These are phyloP conservation scores for Fraxinus xanthoxyloides DNA, from an alignment of 305 asterid species.

Conservation along the genomic window DNA sequence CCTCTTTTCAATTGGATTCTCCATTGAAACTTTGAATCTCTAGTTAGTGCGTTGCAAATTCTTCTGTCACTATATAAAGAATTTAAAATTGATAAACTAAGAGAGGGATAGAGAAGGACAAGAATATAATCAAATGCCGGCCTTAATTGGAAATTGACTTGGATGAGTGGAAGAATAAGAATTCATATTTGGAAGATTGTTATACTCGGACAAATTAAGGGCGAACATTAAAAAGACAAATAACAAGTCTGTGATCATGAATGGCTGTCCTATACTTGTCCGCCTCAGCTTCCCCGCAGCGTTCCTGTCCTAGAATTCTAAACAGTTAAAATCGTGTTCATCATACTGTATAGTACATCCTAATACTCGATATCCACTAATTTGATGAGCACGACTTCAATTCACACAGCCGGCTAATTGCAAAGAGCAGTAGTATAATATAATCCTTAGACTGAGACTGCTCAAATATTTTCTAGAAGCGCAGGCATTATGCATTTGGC, in stretches of 20 bases:
- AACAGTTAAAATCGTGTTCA: not conserved
- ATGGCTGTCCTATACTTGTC: not conserved
- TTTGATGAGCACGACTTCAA: not conserved
- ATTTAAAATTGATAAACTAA: slow-evolving; percentile 4
- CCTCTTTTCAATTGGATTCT: slow-evolving; percentile 45
- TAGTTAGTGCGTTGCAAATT: not conserved
- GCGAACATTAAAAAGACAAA: slow-evolving; percentile 11
- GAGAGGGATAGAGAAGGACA: slow-evolving; percentile 22
- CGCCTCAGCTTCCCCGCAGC: not conserved
- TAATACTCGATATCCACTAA: not conserved
- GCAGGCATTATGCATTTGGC: not conserved
- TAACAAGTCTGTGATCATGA: not conserved
- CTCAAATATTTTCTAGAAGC: not conserved
- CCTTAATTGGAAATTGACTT: slow-evolving; percentile 32
- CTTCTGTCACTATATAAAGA: not conserved
- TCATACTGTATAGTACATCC: not conserved
- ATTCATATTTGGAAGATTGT: slow-evolving; percentile 14
- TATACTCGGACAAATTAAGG: slow-evolving; percentile 33
- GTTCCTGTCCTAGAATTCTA: not conserved
- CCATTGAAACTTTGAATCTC: slow-evolving; percentile 30
- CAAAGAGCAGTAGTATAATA: not conserved
- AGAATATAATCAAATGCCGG: slow-evolving; percentile 45
- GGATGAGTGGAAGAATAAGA: slow-evolving; percentile 14
- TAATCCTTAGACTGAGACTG: not conserved
- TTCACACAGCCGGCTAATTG: not conserved